Evolutionary conservation across 2,329 filamentous ascomycete species (phyloP).

Genomic region (Diaporthe amygdali): DNA sequence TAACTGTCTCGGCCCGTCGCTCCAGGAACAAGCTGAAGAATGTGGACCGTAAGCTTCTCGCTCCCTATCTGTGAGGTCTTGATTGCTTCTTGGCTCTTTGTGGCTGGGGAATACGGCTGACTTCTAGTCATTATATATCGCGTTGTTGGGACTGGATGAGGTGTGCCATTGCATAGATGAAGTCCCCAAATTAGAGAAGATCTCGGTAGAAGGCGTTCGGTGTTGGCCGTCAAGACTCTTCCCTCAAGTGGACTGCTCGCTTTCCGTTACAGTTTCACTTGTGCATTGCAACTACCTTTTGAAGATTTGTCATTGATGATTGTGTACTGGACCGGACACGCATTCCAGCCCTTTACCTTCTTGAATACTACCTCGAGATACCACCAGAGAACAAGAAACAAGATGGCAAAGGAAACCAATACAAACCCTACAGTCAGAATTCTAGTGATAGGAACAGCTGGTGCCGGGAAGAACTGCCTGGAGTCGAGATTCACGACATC

Average conservation of each 20-base stretch:
- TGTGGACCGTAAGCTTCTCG: background rate
- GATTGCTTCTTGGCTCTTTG: background rate
- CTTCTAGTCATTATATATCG: background rate
- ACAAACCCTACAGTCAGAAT: conserved; percentile 33
- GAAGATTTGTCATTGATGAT: conserved; percentile 3
- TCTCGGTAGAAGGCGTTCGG: conserved; percentile 6
- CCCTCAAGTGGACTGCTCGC: background rate
- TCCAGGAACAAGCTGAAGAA: background rate
- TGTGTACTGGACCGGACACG: background rate
- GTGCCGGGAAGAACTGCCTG: conserved; percentile 37
- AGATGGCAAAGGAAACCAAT: conserved; percentile 19
- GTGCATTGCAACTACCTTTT: background rate
- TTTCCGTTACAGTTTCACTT: background rate
- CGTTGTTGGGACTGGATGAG: background rate
- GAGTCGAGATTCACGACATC: conserved; percentile 37
- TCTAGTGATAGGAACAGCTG: conserved; percentile 33
- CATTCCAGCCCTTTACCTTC: background rate
- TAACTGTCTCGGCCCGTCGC: conserved; percentile 1
- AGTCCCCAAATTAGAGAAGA: background rate
- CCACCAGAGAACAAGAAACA: background rate
- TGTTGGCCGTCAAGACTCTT: background rate
- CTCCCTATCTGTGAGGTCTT: background rate
- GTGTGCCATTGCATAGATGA: background rate
- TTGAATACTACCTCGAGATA: background rate
- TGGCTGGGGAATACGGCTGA: background rate